phyloP scores from a whole-genome alignment of 352 stramenopile genomes.

The Phytophthora cactorum region DNA sequence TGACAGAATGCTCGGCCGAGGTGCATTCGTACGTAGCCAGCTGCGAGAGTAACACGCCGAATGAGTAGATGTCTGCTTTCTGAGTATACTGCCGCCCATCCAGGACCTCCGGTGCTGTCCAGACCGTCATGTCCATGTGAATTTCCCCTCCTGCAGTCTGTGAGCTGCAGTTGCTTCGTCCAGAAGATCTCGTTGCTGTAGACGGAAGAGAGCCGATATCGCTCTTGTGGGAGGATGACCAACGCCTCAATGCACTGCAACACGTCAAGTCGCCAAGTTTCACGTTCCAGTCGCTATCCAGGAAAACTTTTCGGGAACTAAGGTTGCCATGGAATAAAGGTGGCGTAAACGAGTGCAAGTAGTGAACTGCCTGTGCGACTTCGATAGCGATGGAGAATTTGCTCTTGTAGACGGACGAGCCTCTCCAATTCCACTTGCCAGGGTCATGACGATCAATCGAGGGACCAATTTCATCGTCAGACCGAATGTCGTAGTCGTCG shows the following conservation, averaged over 20 bases:
- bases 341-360: slow-evolving; percentile 53
- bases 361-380: slow-evolving; percentile 44
- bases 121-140: slow-evolving; percentile 59
- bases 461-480: slow-evolving; percentile 2
- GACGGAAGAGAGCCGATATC: background rate
- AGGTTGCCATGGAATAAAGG: slow-evolving; percentile 53
- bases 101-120: slow-evolving; percentile 50
- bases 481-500: slow-evolving; percentile 7
- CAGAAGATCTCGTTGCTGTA: slow-evolving; percentile 9
- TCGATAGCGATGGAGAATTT: slow-evolving; percentile 53
- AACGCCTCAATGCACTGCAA: slow-evolving; percentile 45
- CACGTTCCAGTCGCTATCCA: slow-evolving; percentile 44
- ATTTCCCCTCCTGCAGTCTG: slow-evolving; percentile 29
- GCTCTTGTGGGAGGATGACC: slow-evolving; percentile 41
- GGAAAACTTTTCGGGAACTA: slow-evolving; percentile 50
- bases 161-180: slow-evolving; percentile 23
- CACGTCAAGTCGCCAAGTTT: slow-evolving; percentile 57
- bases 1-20: slow-evolving; percentile 37
- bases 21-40: slow-evolving; percentile 49
- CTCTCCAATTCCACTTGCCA: slow-evolving; percentile 35
- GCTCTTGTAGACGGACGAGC: slow-evolving; percentile 37
- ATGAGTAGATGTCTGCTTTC: slow-evolving; percentile 56
- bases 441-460: background rate
- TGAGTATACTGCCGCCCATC: slow-evolving; percentile 54
- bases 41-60: slow-evolving; percentile 47